Evolutionary conservation across 2,329 filamentous ascomycete species (phyloP).

Genomic region (Aspergillus pseudoglaucus): DNA sequence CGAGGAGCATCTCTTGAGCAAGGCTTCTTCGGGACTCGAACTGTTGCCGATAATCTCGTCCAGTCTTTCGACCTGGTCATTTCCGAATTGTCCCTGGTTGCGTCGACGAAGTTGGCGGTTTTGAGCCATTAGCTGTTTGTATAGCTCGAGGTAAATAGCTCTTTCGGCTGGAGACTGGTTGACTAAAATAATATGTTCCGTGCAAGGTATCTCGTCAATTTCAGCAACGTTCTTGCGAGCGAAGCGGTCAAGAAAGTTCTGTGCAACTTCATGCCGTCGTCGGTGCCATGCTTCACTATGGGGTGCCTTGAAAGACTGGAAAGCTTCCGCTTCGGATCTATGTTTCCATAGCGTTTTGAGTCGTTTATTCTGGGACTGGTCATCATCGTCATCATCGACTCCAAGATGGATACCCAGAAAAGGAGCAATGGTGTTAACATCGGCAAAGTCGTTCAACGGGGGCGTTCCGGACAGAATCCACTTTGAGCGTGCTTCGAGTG

Average conservation of each 20-base stretch:
- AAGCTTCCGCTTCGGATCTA: constrained; percentile 45
- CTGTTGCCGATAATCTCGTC: constrained; percentile 43
- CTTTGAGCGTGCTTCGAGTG: constrained; percentile 45
- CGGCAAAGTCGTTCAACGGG: constrained; percentile 50
- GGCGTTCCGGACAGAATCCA: constrained; percentile 63
- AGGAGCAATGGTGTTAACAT: constrained; percentile 53
- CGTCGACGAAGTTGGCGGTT: constrained; percentile 38
- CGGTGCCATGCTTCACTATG: constrained; percentile 49
- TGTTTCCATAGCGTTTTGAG: constrained; percentile 26
- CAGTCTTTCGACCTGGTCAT: constrained; percentile 33
- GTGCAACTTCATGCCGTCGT: constrained; percentile 46
- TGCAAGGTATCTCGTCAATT: constrained; percentile 40
- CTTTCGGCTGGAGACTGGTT: constrained; percentile 43
- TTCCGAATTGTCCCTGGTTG: constrained; percentile 16
- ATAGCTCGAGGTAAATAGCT: constrained; percentile 50
- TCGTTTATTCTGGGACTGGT: constrained; percentile 40
- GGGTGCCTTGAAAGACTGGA: constrained; percentile 46
- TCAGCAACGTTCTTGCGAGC: constrained; percentile 43
- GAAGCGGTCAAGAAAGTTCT: constrained; percentile 50
- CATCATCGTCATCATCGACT: constrained; percentile 45
- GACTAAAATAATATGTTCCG: constrained; percentile 41
- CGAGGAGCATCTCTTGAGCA: constrained; percentile 44
- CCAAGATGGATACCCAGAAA: constrained; percentile 53
- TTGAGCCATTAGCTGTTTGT: constrained; percentile 47
- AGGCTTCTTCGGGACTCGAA: constrained; percentile 40